phyloP scores from a whole-genome alignment of 106 monocot species.

The Narthecium ossifragum region DNA sequence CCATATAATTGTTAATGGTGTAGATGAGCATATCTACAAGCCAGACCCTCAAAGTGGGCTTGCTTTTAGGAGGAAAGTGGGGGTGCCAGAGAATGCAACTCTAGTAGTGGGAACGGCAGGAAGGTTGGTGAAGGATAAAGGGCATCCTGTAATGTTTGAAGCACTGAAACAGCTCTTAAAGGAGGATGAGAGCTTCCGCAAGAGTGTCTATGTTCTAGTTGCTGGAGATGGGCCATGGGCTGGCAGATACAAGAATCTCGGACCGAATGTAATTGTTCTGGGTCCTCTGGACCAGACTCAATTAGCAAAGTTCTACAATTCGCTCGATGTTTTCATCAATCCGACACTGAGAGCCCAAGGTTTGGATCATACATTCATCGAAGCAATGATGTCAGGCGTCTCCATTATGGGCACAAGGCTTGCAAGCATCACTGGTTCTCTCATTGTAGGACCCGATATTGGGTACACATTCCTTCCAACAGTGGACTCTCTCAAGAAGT shows the following conservation, averaged over 20 bases:
- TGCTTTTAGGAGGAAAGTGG: conserved; percentile 34
- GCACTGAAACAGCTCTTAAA: conserved; percentile 48
- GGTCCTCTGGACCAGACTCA: conserved; percentile 55
- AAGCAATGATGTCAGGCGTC: conserved; percentile 74
- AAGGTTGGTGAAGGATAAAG: conserved; percentile 84
- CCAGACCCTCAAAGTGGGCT: conserved; percentile 12
- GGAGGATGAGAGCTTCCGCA: conserved; percentile 27
- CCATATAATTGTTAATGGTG: conserved; percentile 78
- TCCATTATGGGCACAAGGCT: conserved; percentile 61
- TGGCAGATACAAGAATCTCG: conserved; percentile 45
- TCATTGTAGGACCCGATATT: conserved; percentile 43
- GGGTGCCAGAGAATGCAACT: conserved; percentile 43
- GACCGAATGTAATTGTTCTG: conserved; percentile 40
- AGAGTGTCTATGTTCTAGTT: conserved; percentile 36
- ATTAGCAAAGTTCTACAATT: conserved; percentile 64
- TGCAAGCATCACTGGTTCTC: conserved; percentile 66
- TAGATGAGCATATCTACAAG: conserved; percentile 57
- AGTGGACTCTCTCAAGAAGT: conserved; percentile 49
- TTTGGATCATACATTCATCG: conserved; percentile 76
- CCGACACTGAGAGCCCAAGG: conserved; percentile 83
- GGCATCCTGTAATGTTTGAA: conserved; percentile 77
- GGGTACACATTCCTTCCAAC: conserved; percentile 71
- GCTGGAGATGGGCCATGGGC: conserved; percentile 92
- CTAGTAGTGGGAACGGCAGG: conserved; percentile 77
- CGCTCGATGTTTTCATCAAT: conserved; percentile 62